Conservation (phyloP, 2,329 filamentous ascomycete species). For the Cordyceps fumosorosea region DNA sequence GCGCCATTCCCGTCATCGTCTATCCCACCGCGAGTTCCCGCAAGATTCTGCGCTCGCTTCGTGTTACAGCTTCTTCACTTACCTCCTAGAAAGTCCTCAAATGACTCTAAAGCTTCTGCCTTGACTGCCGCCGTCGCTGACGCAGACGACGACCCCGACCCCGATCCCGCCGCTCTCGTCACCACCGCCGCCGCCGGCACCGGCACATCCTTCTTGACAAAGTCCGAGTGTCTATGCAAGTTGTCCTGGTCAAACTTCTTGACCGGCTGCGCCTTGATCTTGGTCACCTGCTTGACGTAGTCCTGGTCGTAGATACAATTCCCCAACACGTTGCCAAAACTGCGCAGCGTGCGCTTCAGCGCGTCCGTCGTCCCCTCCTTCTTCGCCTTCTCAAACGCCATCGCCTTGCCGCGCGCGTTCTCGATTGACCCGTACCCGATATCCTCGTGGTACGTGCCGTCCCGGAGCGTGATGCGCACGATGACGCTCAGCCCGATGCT, state of each 20-base stretch:
- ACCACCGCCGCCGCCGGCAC: background rate
- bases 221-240: slow-evolving; percentile 76
- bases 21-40: background rate
- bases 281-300: slow-evolving; percentile 83
- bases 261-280: slow-evolving; percentile 69
- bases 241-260: slow-evolving; percentile 72
- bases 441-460: slow-evolving; percentile 97
- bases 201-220: slow-evolving; percentile 50
- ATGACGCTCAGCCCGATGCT: slow-evolving; percentile 84
- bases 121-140: background rate
- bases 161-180: background rate
- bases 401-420: slow-evolving; percentile 90
- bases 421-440: slow-evolving; percentile 95
- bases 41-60: background rate
- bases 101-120: slow-evolving; percentile 29
- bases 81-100: slow-evolving; percentile 47
- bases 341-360: slow-evolving; percentile 80
- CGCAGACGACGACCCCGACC: slow-evolving; percentile 35
- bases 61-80: slow-evolving; percentile 16
- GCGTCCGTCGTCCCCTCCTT: slow-evolving; percentile 96
- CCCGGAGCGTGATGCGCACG: slow-evolving; percentile 79
- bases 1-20: background rate
- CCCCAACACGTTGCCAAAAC: slow-evolving; percentile 93
- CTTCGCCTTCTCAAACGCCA: slow-evolving; percentile 96
- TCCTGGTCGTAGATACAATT: slow-evolving; percentile 98